Conservation (phyloP, 1,139 yeast species). For the Spencermartinsiella ligniputridi region DNA sequence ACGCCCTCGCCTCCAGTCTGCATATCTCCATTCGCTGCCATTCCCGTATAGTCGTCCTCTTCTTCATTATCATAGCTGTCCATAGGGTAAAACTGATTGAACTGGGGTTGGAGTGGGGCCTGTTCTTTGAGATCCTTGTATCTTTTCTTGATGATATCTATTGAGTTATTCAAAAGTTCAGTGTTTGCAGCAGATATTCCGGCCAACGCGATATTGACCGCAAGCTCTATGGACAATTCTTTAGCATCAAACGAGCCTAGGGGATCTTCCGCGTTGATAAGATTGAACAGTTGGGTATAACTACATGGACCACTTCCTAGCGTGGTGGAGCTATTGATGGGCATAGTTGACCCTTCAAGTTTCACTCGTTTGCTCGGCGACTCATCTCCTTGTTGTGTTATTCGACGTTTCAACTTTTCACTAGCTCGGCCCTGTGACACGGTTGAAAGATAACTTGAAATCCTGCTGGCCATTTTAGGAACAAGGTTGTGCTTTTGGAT, state of each 20-base stretch:
- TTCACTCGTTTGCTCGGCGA: conserved; percentile 20
- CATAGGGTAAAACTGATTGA: conserved; percentile 16
- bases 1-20: not conserved
- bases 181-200: conserved; percentile 55
- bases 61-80: conserved; percentile 25
- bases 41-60: conserved; percentile 16
- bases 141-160: conserved; percentile 63
- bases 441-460: conserved; percentile 30
- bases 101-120: conserved; percentile 15
- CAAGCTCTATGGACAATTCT: conserved; percentile 58
- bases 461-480: conserved; percentile 24
- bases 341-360: conserved; percentile 21
- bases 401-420: conserved; percentile 24
- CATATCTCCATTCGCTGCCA: conserved; percentile 7
- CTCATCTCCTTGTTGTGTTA: conserved; percentile 20
- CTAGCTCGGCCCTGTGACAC: conserved; percentile 31
- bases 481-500: conserved; percentile 28
- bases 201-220: conserved; percentile 60
- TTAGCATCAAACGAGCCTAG: conserved; percentile 65
- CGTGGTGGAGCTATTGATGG: conserved; percentile 23
- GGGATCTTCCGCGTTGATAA: conserved; percentile 59
- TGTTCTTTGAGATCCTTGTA: conserved; percentile 41
- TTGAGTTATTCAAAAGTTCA: conserved; percentile 56
- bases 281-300: conserved; percentile 44
- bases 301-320: conserved; percentile 33